These are phyloP conservation scores for Hyparrhenia diplandra DNA, from an alignment of 176 grass and related monocot species.

Conservation along the genomic window DNA sequence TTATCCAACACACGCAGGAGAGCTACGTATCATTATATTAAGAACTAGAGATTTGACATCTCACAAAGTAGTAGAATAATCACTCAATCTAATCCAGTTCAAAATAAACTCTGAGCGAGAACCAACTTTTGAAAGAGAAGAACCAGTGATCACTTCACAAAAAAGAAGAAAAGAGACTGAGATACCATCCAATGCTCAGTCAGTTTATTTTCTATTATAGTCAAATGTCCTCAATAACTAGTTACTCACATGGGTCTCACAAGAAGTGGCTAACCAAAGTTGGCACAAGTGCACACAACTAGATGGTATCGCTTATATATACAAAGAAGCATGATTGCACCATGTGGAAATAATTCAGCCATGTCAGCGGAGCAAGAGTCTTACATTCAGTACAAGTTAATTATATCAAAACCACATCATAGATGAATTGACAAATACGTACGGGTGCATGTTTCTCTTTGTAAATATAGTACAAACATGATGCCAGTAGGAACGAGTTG, in stretches of 20 bases:
- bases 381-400: background rate
- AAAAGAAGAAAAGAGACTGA: background rate
- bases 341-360: constrained; percentile 12
- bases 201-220: constrained; percentile 13
- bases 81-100: constrained; percentile 6
- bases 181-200: constrained; percentile 1
- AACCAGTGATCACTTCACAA: background rate
- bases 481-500: background rate
- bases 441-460: background rate
- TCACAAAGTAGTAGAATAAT: background rate
- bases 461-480: background rate
- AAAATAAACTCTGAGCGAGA: background rate
- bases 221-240: constrained; percentile 18
- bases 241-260: background rate
- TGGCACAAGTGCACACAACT: constrained; percentile 6
- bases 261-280: constrained; percentile 14
- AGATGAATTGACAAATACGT: constrained; percentile 1
- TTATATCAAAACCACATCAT: background rate
- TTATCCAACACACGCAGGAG: background rate
- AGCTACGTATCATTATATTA: background rate
- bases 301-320: background rate
- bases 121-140: constrained; percentile 4
- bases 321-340: background rate
- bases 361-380: constrained; percentile 5
- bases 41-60: background rate